Evolutionary conservation across 1,139 yeast species (phyloP).

Genomic region (Scheffersomyces parashehatae): DNA sequence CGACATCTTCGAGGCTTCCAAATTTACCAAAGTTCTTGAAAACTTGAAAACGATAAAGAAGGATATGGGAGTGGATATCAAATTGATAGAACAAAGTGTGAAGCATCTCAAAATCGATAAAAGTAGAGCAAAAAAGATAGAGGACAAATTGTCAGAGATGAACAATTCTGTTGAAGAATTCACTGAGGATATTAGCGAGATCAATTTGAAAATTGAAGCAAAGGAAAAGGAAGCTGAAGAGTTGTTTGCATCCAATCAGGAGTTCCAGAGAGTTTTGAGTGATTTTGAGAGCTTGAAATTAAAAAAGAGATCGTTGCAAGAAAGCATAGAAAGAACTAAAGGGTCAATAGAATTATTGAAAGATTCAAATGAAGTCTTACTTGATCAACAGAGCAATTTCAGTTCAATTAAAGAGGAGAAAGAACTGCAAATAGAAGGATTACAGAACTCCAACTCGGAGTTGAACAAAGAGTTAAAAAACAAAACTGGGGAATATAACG

Average conservation of each 20-base stretch:
- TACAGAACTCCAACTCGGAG: conserved; percentile 17
- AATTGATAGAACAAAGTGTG: conserved; percentile 74
- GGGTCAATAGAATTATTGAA: conserved; percentile 47
- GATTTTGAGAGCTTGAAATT: conserved; percentile 59
- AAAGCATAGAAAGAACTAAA: conserved; percentile 51
- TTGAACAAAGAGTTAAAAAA: conserved; percentile 15
- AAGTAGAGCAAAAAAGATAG: conserved; percentile 65
- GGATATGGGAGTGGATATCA: conserved; percentile 74
- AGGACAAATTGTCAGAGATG: conserved; percentile 47
- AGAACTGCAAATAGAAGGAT: conserved; percentile 28
- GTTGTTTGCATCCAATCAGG: conserved; percentile 76
- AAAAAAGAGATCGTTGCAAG: conserved; percentile 42
- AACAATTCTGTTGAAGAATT: conserved; percentile 44
- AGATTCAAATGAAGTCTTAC: conserved; percentile 50
- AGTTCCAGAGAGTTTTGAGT: conserved; percentile 71
- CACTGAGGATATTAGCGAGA: conserved; percentile 48
- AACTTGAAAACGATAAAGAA: conserved; percentile 73
- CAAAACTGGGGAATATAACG: conserved; percentile 37
- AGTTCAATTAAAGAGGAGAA: conserved; percentile 27
- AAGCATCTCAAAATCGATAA: conserved; percentile 73
- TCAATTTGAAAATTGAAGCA: conserved; percentile 48
- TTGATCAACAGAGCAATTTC: conserved; percentile 54
- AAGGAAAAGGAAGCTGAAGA: conserved; percentile 61
- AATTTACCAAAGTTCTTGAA: conserved; percentile 88
- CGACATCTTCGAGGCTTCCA: conserved; percentile 93